Evolutionary conservation across 768 basidiomycete species (phyloP), one percentile per base, ranked within the genome.

Genomic region (Rickenella mellea): DNA sequence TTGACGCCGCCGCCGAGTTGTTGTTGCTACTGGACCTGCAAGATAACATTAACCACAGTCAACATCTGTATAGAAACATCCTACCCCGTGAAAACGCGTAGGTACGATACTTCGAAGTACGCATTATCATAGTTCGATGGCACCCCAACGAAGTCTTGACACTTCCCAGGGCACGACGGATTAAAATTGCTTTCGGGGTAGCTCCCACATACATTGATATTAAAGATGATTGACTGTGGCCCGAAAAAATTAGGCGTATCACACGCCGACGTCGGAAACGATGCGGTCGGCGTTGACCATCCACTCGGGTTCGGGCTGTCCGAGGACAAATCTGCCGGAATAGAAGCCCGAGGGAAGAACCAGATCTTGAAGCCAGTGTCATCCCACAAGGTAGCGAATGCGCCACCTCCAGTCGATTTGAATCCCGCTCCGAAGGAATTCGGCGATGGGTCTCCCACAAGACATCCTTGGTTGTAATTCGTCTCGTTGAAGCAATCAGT

Each of bases 51-150:
- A n/a, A n/a, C n/a, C n/a, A n/a, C n/a, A n/a, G n/a, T n/a, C n/a
- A n/a, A n/a, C n/a, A n/a, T n/a, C n/a, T n/a, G n/a, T n/a, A 36
- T 5, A 36, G 24, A 17, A 3, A 36, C 5, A 10, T 19, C 33
- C 19, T 14, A 36, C 33, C n/a, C n/a, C n/a, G n/a, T n/a, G n/a
- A 63, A 79, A 12, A 80, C 62, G 35, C 70, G 67, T 44, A 83
- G 65, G 22, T 69, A 77, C 10, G 70, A 67, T 41, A 89, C 69
- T 55, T 88, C 84, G 49, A 86, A 90, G 62, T 78, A 83, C 1
- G 81, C 80, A 24, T 64, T 68, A 54, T 73, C 67, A 58, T 78
- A 85, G 50, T 69, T 70, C 14, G 75, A 69, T 3, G 75, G 70
- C 42, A 73, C 55, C 6, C 80, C 79, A 42, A 82, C 61, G 32